Conservation (phyloP, 2,329 filamentous ascomycete genomes). For the Arthroderma sp. region DNA sequence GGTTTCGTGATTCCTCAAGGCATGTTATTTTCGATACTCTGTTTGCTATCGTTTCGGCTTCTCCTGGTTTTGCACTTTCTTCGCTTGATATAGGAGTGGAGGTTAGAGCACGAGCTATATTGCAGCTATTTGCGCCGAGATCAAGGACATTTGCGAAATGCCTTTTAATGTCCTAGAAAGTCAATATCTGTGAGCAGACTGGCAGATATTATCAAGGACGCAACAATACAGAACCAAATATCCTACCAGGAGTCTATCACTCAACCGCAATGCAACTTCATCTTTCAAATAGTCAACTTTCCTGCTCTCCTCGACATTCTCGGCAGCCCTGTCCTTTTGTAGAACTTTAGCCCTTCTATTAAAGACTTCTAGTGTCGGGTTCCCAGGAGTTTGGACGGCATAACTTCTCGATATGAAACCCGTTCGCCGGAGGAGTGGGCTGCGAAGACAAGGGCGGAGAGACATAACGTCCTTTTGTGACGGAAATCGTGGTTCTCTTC, state of each 20-base stretch:
- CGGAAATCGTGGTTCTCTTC: not conserved
- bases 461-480: conserved; percentile 16
- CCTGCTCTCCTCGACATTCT: conserved; percentile 57
- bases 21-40: conserved; percentile 65
- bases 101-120: conserved; percentile 72
- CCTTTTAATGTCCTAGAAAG: conserved; percentile 71
- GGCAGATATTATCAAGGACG: not conserved
- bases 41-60: conserved; percentile 49
- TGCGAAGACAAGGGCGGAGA: conserved; percentile 14
- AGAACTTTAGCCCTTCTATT: conserved; percentile 76
- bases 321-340: conserved; percentile 77
- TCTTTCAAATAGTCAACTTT: conserved; percentile 87
- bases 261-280: conserved; percentile 72
- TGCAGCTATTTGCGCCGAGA: conserved; percentile 89
- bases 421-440: conserved; percentile 16
- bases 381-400: conserved; percentile 65
- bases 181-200: not conserved
- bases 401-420: conserved; percentile 42
- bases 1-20: conserved; percentile 63
- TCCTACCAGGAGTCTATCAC: conserved; percentile 69
- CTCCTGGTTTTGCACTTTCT: not conserved
- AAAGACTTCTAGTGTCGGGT: conserved; percentile 79
- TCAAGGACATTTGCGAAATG: conserved; percentile 75
- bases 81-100: conserved; percentile 37
- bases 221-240: not conserved